phyloP scores from a whole-genome alignment of 1,284 basidiomycete genomes.

The Tranzscheliella williamsii region DNA sequence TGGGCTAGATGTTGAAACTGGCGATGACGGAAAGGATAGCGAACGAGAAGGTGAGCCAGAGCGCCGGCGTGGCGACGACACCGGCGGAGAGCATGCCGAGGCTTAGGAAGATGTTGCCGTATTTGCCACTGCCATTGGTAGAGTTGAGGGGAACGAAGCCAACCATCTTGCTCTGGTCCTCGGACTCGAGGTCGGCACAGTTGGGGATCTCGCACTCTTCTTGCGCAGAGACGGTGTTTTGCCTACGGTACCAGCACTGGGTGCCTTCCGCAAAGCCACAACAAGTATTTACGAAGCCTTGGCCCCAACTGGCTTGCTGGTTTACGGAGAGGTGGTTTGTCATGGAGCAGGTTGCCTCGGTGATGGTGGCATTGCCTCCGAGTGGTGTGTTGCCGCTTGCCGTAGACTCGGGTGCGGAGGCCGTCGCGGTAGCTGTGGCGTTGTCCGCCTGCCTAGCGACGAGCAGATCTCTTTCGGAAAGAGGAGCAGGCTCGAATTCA shows the following conservation, averaged over 20 bases:
- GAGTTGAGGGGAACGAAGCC: slow-evolving; percentile 40
- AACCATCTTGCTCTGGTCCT: slow-evolving; percentile 33
- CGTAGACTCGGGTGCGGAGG: slow-evolving; percentile 12
- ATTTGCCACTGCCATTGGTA: slow-evolving; percentile 43
- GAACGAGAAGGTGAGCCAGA: not conserved
- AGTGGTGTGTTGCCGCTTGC: slow-evolving; percentile 18
- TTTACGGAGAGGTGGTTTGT: slow-evolving; percentile 35
- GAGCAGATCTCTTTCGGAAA: slow-evolving; percentile 8
- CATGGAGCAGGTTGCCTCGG: slow-evolving; percentile 30
- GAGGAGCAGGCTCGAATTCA: not conserved
- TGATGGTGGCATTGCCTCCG: slow-evolving; percentile 39
- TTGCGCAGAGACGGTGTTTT: slow-evolving; percentile 6
- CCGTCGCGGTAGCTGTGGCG: slow-evolving; percentile 5
- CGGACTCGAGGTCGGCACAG: slow-evolving; percentile 28
- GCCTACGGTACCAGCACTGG: slow-evolving; percentile 38
- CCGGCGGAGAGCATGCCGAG: slow-evolving; percentile 12
- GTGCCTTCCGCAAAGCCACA: slow-evolving; percentile 25
- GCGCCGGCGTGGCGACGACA: not conserved
- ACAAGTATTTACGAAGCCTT: slow-evolving; percentile 44
- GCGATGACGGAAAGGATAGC: not conserved
- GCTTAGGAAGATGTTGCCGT: slow-evolving; percentile 44
- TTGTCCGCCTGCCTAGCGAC: slow-evolving; percentile 23
- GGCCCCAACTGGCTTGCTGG: slow-evolving; percentile 49
- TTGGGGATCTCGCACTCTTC: slow-evolving; percentile 41
- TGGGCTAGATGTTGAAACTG: not conserved